phyloP scores from a whole-genome alignment of 139 green algal genomes.

The Chlorella ohadii region DNA sequence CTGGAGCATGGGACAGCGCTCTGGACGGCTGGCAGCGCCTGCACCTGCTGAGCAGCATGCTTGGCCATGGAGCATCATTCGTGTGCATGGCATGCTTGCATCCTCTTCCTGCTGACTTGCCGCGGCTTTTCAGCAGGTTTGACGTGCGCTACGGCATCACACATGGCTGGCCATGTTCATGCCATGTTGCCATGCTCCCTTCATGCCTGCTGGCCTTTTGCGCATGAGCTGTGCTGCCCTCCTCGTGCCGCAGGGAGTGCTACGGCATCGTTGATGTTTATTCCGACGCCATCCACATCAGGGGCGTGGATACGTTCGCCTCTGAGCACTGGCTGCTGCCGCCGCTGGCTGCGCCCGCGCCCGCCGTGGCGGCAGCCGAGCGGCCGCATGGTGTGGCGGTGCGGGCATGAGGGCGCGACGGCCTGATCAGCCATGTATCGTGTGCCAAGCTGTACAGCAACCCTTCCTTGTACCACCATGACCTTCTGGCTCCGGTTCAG shows the following conservation, averaged over 20 bases:
- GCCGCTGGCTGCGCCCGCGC: neutral
- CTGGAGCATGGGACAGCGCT: too few relatives aligned
- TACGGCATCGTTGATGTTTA: conserved; percentile 63
- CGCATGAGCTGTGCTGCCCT: neutral
- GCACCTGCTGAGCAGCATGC: too few relatives aligned
- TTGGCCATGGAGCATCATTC: too few relatives aligned
- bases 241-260: conserved; percentile 45
- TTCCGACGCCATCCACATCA: conserved; percentile 50
- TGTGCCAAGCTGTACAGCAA: neutral
- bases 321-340: conserved; percentile 50
- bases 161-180: too few relatives aligned
- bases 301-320: conserved; percentile 54
- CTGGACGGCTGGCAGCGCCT: too few relatives aligned
- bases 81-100: too few relatives aligned
- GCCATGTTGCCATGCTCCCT: too few relatives aligned
- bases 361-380: neutral
- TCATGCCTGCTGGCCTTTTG: too few relatives aligned
- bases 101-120: too few relatives aligned
- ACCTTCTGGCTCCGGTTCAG: too few relatives aligned
- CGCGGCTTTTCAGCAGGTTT: too few relatives aligned
- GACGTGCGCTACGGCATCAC: too few relatives aligned
- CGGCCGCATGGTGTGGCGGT: neutral
- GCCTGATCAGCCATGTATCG: neutral
- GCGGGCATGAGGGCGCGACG: neutral
- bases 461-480: neutral